phyloP scores from a whole-genome alignment of 2,329 filamentous ascomycete genomes.

The Aotearoamyces nothofagi region DNA sequence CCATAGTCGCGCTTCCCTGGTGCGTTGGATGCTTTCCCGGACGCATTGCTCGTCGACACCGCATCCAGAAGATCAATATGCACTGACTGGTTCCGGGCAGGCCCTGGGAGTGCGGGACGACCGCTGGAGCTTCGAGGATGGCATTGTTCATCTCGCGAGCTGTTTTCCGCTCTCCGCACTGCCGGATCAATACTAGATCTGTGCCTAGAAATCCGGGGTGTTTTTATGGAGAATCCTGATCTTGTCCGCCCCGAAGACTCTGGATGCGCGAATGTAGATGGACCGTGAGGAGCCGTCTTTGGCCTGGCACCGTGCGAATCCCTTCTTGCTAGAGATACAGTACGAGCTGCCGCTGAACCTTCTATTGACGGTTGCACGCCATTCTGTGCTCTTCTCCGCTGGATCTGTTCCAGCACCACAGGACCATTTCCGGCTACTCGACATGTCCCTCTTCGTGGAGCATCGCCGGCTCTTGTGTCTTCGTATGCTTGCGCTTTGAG shows the following conservation, averaged over 20 bases:
- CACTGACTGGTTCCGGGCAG: constrained; percentile 5
- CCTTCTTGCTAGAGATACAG: background rate
- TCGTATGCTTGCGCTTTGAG: background rate
- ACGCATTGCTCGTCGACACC: constrained; percentile 32
- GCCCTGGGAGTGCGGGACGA: background rate
- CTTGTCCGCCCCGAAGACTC: background rate
- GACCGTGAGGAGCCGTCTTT: background rate
- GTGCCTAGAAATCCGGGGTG: background rate
- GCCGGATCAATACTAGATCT: background rate
- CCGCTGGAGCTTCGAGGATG: background rate
- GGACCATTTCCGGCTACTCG: background rate
- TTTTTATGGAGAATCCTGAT: background rate
- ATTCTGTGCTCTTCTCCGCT: background rate
- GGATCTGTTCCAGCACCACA: background rate
- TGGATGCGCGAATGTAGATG: background rate
- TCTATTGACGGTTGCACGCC: background rate
- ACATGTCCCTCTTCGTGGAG: background rate
- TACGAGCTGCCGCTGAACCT: background rate
- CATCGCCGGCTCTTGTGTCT: background rate
- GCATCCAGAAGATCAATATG: constrained; percentile 42
- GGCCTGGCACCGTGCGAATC: background rate
- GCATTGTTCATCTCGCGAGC: too few species aligned
- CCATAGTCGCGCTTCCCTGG: constrained; percentile 38
- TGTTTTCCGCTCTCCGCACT: background rate
- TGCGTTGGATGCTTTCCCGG: constrained; percentile 25